Percentiles rank a stretch among this genome's conserved stretches.
These are phyloP conservation scores for Euphorbia celastroides DNA, from an alignment of 441 rosid genomes.

Conservation along the genomic window DNA sequence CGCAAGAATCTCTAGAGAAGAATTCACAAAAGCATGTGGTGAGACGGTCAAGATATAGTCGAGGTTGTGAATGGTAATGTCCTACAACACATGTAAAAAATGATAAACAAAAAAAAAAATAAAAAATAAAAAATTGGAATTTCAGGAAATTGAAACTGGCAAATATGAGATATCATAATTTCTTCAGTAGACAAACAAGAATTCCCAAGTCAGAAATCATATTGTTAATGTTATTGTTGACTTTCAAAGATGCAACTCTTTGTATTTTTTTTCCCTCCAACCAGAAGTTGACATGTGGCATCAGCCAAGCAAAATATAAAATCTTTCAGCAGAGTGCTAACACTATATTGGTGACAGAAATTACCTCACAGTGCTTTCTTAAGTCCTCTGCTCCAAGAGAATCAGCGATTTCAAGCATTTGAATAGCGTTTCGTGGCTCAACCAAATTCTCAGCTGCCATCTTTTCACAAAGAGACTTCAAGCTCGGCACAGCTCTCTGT, in stretches of 20 bases:
- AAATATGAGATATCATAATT: not conserved
- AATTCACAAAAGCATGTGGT: slow-evolving; percentile 60
- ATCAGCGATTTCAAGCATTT: slow-evolving; percentile 94
- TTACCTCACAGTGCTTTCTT: slow-evolving; percentile 91
- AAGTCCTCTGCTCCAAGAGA: slow-evolving; percentile 84
- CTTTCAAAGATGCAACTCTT: no score
- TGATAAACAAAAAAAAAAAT: not conserved
- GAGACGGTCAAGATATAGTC: slow-evolving; percentile 74
- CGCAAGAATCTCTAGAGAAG: slow-evolving; percentile 72
- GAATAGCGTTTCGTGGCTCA: slow-evolving; percentile 83
- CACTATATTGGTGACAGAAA: slow-evolving; percentile 4
- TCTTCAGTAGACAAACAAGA: no score
- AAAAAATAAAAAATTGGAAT: not conserved
- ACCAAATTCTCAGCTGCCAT: slow-evolving; percentile 86
- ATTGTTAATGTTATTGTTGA: no score
- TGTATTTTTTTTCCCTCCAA: no score
- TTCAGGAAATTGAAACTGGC: slow-evolving; percentile 10
- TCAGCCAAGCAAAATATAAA: not conserved
- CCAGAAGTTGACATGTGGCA: no score
- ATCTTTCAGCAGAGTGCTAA: not conserved
- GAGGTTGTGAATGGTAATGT: slow-evolving; percentile 77
- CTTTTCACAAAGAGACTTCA: slow-evolving; percentile 80
- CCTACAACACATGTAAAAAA: slow-evolving; percentile 53
- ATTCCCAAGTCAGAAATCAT: not conserved
- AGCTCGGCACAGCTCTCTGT: slow-evolving; percentile 49